Base-by-base conservation (phyloP, 345 rosid species). In the Lepidium africanum region DNA sequence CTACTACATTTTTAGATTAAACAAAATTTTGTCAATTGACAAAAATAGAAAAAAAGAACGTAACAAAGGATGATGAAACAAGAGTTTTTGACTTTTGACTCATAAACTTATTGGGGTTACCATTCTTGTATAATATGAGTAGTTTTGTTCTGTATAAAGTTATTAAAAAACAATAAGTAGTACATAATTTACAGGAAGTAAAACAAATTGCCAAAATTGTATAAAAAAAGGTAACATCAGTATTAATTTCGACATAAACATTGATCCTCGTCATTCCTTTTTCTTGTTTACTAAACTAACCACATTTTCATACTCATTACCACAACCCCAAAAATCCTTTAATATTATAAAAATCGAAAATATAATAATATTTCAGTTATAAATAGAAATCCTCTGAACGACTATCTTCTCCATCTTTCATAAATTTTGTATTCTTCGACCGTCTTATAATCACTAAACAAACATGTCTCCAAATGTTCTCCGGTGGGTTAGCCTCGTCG, bases 401-500 rank as follows among this genome's bases (percentile, higher is more conserved):
- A 52, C n/a, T 11, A 50, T 43, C 23, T 33, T 5, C 62, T 14
- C 62, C 21, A 14, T 49, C 42, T 33, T 48, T 33, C 53, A 49
- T 41, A 59, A 62, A 40, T 19, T 65, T 35, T 41, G 8, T 39
- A 54, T 64, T 0, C 5, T 6, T 40, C 58, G 6, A 36, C 52
- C 43, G 43, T 50, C 67, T 10, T 3, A 11, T 32, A 1, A 52
- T 27, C 62, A 35, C 63, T 67, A 58, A 25, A 63, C 54, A 38
- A 50, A 17, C 39, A 85, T 82, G 87, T 39, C 88, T 61, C 54
- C 74, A 3, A 60, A 57, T n/a, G 48, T 78, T 65, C 78, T 77
- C 9, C 85, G 73, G 63, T 91, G 97, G 99, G 65, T 94, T 8
- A 81, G 94, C 79, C 85, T 93, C 10, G 90, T 84, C 4, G 90